Base-by-base conservation (phyloP, 1,284 basidiomycete genomes). In the Waitea zeae region DNA sequence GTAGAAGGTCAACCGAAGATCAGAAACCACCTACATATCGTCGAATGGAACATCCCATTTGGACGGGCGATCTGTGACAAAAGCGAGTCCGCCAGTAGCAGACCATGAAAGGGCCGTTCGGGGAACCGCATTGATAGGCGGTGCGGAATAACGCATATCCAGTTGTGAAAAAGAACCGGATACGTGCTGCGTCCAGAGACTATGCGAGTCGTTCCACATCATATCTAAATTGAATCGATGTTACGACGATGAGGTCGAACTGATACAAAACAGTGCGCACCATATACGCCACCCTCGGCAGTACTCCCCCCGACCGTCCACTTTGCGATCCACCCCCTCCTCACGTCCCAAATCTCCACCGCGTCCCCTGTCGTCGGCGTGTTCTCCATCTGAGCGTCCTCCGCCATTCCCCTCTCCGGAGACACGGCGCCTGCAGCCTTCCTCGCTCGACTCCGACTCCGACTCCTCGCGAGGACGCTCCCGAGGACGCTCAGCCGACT, bases 341-440 rank as follows among this genome's bases (percentile, higher is more conserved):
- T 62, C 1, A 86, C 82, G 48, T 92, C 87, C 87, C 87, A 92
- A 13, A 90, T 74, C 47, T 90, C 84, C 15, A 89, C 62, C 0
- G 67, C 56, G 46, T 81, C 75, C 1, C 68, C 67, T 3, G 50
- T 56, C n/a, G 24, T 26, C 24, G 9, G 9, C 9, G 9, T 26
- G 24, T 9, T 26, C 9, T 26, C 24, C 24, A 9, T 26, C 24
- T 7, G 9, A 11, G 30, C 30, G n/a, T 9, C 30, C 9, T 14
- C 15, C 9, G n/a, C 7, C 30, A 17, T 14, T n/a, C 7, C 15
- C 7, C 30, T 31, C 14, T 17, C 30, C 30, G 12, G n/a, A 14
- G 15, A 11, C 9, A 7, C 15, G 7, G 7, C 15, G n/a, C 7
- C 30, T 7, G 9, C 30, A 31, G 9, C 30, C 7, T 14, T 17